phyloP scores from a whole-genome alignment of 2,329 filamentous ascomycete species.

The Fusarium pseudocircinatum region DNA sequence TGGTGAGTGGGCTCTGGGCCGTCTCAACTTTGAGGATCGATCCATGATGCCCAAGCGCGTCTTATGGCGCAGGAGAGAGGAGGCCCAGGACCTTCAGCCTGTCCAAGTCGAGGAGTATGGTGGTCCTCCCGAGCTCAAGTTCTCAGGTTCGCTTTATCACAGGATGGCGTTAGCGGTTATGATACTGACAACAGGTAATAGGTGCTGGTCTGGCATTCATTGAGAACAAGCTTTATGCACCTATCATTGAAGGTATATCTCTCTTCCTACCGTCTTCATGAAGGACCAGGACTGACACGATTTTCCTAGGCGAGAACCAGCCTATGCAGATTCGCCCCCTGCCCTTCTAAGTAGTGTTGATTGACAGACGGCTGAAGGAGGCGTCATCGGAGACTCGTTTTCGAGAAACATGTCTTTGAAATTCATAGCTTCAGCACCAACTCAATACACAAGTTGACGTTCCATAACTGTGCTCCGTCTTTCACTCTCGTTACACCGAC shows the following conservation, averaged over 20 bases:
- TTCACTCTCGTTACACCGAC: fast-evolving
- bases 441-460: neutral
- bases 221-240: neutral
- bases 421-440: neutral
- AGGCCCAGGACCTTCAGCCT: neutral
- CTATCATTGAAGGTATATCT: neutral
- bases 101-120: neutral
- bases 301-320: neutral
- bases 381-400: fast-evolving
- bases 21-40: neutral
- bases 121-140: neutral
- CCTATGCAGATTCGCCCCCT: neutral
- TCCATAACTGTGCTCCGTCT: fast-evolving
- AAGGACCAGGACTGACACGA: neutral
- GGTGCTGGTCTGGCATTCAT: neutral
- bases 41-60: slow-evolving; percentile 15
- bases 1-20: slow-evolving; percentile 11
- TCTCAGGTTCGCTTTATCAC: neutral
- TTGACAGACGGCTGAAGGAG: fast-evolving
- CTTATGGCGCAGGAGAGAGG: neutral
- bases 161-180: fast-evolving
- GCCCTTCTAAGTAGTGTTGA: neutral
- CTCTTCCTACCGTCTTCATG: fast-evolving
- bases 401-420: neutral
- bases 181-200: neutral